phyloP scores from a whole-genome alignment of 1,284 basidiomycete genomes.

The Ustilago tritici region DNA sequence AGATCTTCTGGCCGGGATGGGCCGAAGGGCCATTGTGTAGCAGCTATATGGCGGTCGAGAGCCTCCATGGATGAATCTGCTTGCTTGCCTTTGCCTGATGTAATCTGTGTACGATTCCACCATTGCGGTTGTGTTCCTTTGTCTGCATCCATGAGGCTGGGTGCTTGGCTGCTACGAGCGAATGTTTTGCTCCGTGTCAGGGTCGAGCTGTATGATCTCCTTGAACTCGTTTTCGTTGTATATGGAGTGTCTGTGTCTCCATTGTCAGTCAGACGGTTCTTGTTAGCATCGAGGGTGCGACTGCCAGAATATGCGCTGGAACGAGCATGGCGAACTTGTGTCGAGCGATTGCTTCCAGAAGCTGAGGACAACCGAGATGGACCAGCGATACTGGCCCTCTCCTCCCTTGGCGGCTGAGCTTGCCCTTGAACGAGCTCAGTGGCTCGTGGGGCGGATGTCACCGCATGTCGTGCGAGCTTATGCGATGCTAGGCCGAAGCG shows the following conservation, averaged over 20 bases:
- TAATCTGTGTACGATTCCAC: conserved; percentile 14
- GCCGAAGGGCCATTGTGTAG: conserved; percentile 32
- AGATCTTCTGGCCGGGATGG: conserved; percentile 38
- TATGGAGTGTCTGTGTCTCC: conserved; percentile 10
- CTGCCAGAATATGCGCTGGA: conserved; percentile 28
- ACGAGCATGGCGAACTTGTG: conserved; percentile 17
- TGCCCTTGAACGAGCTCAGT: conserved; percentile 12
- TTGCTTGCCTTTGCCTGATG: conserved; percentile 1
- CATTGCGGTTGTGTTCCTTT: conserved; percentile 20
- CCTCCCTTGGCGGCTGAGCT: conserved; percentile 19
- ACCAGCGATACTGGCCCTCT: conserved; percentile 23
- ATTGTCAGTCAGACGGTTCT: not conserved
- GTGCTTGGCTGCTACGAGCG: conserved; percentile 1
- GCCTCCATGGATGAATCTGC: conserved; percentile 18
- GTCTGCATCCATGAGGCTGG: not conserved
- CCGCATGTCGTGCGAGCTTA: conserved; percentile 32
- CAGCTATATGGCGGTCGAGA: conserved; percentile 23
- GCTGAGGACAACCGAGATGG: conserved; percentile 27
- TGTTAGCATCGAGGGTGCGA: conserved; percentile 13
- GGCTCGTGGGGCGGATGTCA: conserved; percentile 28
- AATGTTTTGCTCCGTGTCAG: conserved; percentile 9
- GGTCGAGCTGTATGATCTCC: conserved; percentile 19
- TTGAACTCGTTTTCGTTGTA: not conserved
- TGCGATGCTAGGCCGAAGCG: conserved; percentile 30
- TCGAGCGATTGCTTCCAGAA: not conserved